A percentile compares a stretch with the other conserved stretches of the same genome.
phyloP scores from a whole-genome alignment of 345 rosid genomes.

The Mangifera indica region DNA sequence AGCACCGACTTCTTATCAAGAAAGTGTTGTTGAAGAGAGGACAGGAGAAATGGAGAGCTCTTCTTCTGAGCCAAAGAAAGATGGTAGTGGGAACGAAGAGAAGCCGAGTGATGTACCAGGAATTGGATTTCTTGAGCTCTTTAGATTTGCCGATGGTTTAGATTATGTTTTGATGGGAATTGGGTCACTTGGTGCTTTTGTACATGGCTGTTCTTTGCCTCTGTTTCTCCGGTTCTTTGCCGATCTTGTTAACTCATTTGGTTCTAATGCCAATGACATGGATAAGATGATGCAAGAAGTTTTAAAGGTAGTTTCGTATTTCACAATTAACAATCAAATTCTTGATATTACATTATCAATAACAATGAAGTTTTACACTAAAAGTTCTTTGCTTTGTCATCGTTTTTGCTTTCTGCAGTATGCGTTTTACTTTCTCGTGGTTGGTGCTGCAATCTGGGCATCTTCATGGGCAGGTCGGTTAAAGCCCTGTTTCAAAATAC shows the following conservation, averaged over 20 bases:
- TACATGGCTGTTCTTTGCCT: slow-evolving; percentile 94
- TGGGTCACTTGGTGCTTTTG: slow-evolving; percentile 91
- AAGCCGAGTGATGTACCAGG: slow-evolving; percentile 52
- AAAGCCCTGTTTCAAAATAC: background rate
- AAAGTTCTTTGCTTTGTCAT: background rate
- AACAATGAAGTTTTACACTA: background rate
- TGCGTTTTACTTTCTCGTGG: slow-evolving; percentile 92
- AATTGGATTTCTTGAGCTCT: slow-evolving; percentile 75
- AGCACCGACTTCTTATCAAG: background rate
- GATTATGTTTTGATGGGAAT: slow-evolving; percentile 93
- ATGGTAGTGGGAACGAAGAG: slow-evolving; percentile 28
- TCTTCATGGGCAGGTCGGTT: slow-evolving; percentile 96
- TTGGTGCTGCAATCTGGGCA: slow-evolving; percentile 99
- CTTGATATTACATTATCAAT: background rate
- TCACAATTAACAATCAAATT: background rate
- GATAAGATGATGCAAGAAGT: slow-evolving; percentile 99
- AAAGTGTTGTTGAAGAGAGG: slow-evolving; percentile 17
- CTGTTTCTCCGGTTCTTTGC: slow-evolving; percentile 95
- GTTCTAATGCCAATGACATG: slow-evolving; percentile 82
- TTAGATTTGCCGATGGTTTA: slow-evolving; percentile 94
- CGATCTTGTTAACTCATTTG: slow-evolving; percentile 97
- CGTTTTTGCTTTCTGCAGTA: slow-evolving; percentile 51
- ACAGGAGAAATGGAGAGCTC: slow-evolving; percentile 51
- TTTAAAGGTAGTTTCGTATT: slow-evolving; percentile 56
- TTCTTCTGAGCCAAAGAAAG: slow-evolving; percentile 36